Percentiles rank a stretch among this genome's conserved stretches.
Conservation (phyloP, 169 alveolate species). For the Plasmodium yoelii region DNA sequence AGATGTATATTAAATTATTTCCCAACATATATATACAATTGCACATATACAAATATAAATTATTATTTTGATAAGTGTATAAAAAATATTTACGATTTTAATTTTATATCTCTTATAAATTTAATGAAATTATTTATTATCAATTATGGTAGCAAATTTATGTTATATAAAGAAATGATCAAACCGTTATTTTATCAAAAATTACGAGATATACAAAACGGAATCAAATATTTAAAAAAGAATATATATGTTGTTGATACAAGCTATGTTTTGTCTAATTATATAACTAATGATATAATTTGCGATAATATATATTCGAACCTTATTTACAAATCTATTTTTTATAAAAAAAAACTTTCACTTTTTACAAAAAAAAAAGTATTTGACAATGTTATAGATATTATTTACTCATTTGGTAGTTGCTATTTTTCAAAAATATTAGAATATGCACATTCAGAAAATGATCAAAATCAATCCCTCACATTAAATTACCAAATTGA, state of each 20-base stretch:
- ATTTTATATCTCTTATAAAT: slow-evolving; percentile 61
- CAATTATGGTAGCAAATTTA: slow-evolving; percentile 47
- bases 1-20: slow-evolving; percentile 56
- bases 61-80: slow-evolving; percentile 62
- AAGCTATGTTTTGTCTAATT: slow-evolving; percentile 40
- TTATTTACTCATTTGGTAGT: slow-evolving; percentile 31
- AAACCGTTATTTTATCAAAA: slow-evolving; percentile 59
- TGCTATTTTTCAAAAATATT: slow-evolving; percentile 9
- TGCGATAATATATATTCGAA: slow-evolving; percentile 61
- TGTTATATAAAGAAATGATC: slow-evolving; percentile 39
- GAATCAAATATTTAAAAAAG: slow-evolving; percentile 24
- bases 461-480: neutral
- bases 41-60: slow-evolving; percentile 60
- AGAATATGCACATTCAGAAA: neutral
- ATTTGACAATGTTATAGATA: slow-evolving; percentile 41
- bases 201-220: slow-evolving; percentile 38
- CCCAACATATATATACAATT: slow-evolving; percentile 58
- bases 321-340: slow-evolving; percentile 42
- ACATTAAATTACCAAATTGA: neutral
- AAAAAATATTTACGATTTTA: slow-evolving; percentile 50
- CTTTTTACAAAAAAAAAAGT: slow-evolving; percentile 25
- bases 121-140: slow-evolving; percentile 47
- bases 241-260: slow-evolving; percentile 51
- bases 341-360: slow-evolving; percentile 67
- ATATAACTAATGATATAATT: slow-evolving; percentile 26